phyloP scores from a whole-genome alignment of 208 protist genomes.

The Leishmania guyanensis region DNA sequence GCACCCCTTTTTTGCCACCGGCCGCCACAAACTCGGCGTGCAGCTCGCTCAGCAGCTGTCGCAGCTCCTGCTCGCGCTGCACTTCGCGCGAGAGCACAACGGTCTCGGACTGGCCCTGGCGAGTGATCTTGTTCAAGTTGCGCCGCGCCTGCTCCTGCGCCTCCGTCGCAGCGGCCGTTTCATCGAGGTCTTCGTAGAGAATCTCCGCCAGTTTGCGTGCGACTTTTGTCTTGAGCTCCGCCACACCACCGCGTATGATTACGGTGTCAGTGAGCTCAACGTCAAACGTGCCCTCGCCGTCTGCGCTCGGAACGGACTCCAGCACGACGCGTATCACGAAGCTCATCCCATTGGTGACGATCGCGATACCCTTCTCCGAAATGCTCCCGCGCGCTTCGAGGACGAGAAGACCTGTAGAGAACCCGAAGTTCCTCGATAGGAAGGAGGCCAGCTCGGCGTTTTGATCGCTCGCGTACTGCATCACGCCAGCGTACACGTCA shows the following conservation, averaged over 20 bases:
- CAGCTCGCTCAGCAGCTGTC: conserved; percentile 63
- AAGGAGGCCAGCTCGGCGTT: conserved; percentile 51
- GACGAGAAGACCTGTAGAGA: conserved; percentile 84
- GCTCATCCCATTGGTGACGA: conserved; percentile 73
- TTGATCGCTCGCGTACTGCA: conserved; percentile 47
- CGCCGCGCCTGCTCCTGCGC: conserved; percentile 12
- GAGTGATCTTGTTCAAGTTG: conserved; percentile 77
- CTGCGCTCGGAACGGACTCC: conserved; percentile 50
- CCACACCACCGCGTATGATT: conserved; percentile 55
- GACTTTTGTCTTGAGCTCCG: conserved; percentile 77
- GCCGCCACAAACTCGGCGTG: conserved; percentile 71
- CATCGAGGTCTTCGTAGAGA: conserved; percentile 58
- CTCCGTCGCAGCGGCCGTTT: conserved; percentile 21
- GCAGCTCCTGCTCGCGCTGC: conserved; percentile 70
- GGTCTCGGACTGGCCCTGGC: conserved; percentile 69
- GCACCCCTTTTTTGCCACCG: conserved; percentile 73
- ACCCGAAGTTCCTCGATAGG: conserved; percentile 72
- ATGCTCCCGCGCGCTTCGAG: conserved; percentile 83
- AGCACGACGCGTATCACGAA: conserved; percentile 85
- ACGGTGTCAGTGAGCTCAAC: conserved; percentile 87
- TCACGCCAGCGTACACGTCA: conserved; percentile 59
- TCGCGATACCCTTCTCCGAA: conserved; percentile 69
- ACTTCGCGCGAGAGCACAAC: conserved; percentile 74
- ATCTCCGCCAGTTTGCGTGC: conserved; percentile 71
- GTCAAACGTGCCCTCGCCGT: conserved; percentile 38